These are phyloP conservation scores for Auricularia auricula-judae DNA, from an alignment of 768 basidiomycete genomes.

Conservation along the genomic window DNA sequence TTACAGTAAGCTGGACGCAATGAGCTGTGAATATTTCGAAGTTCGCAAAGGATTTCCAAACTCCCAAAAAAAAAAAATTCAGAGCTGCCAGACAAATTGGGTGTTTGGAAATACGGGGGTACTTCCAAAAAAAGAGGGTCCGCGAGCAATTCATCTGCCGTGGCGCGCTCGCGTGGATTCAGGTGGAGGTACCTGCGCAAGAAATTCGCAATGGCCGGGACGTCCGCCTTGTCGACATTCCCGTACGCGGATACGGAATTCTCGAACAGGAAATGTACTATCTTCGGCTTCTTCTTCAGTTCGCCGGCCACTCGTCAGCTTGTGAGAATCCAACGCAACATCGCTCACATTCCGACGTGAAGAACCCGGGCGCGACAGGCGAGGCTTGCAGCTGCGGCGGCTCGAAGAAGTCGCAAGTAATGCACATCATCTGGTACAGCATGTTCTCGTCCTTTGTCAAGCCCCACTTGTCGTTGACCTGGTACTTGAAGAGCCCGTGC, in stretches of 20 bases:
- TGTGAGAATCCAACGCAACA: neutral
- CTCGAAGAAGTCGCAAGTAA: neutral
- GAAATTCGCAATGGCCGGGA: neutral
- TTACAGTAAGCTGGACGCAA: too few relatives aligned
- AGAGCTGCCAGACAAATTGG: too few relatives aligned
- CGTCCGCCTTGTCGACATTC: neutral
- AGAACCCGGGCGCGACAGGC: neutral
- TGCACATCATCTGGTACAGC: constrained; percentile 2
- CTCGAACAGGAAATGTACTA: neutral
- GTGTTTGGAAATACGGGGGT: neutral
- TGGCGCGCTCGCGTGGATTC: constrained; percentile 1
- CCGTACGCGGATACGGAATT: neutral
- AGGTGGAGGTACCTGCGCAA: neutral
- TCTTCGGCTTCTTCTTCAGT: neutral
- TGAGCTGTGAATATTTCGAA: too few relatives aligned
- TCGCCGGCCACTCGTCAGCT: neutral
- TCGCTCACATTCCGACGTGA: neutral
- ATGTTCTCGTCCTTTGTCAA: neutral
- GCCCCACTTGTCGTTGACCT: neutral
- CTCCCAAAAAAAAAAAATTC: too few relatives aligned
- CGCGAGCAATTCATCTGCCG: constrained; percentile 18
- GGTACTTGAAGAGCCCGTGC: constrained; percentile 1
- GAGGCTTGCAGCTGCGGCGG: neutral
- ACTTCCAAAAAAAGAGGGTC: neutral
- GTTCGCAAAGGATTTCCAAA: too few relatives aligned